Evolutionary conservation across 2,329 filamentous ascomycete species (phyloP).

Genomic region (Phialophora tarda): DNA sequence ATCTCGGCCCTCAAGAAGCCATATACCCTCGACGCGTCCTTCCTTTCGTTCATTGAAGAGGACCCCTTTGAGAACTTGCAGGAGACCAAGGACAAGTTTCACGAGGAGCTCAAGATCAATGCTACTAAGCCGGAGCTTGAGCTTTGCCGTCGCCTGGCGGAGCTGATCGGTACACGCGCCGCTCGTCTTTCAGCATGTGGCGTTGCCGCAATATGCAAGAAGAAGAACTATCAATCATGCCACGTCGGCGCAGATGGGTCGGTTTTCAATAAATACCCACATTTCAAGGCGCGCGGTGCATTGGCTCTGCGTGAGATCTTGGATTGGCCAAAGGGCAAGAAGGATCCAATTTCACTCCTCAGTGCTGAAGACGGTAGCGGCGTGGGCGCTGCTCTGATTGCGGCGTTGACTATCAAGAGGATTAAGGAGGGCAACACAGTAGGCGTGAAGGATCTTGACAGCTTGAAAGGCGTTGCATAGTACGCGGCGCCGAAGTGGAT

Average conservation of each 20-base stretch:
- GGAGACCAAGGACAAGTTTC: conserved; percentile 84
- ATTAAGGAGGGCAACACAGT: conserved; percentile 64
- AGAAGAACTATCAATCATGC: conserved; percentile 86
- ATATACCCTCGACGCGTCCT: conserved; percentile 90
- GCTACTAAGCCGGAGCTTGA: conserved; percentile 81
- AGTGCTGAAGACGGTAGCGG: conserved; percentile 94
- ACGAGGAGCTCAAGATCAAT: conserved; percentile 72
- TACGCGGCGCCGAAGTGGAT: neutral
- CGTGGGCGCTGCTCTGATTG: conserved; percentile 96
- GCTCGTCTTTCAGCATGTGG: conserved; percentile 93
- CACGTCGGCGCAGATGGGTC: conserved; percentile 97
- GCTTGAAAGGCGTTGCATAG: conserved; percentile 40
- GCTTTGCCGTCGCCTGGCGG: conserved; percentile 83
- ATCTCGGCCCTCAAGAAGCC: conserved; percentile 79
- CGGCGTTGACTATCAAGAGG: conserved; percentile 69
- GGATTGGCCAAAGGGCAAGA: conserved; percentile 80
- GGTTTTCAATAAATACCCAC: conserved; percentile 98
- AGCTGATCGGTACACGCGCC: conserved; percentile 92
- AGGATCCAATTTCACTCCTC: conserved; percentile 85
- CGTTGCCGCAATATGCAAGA: conserved; percentile 94
- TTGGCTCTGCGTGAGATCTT: conserved; percentile 91
- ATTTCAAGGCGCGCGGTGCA: conserved; percentile 93
- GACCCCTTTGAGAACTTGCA: conserved; percentile 95
- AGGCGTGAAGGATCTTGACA: conserved; percentile 60
- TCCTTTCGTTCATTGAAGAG: conserved; percentile 90